Percentiles rank a stretch among this genome's conserved stretches.
These are phyloP conservation scores for Rhodamnia argentea DNA, from an alignment of 345 rosid species.

Conservation along the genomic window DNA sequence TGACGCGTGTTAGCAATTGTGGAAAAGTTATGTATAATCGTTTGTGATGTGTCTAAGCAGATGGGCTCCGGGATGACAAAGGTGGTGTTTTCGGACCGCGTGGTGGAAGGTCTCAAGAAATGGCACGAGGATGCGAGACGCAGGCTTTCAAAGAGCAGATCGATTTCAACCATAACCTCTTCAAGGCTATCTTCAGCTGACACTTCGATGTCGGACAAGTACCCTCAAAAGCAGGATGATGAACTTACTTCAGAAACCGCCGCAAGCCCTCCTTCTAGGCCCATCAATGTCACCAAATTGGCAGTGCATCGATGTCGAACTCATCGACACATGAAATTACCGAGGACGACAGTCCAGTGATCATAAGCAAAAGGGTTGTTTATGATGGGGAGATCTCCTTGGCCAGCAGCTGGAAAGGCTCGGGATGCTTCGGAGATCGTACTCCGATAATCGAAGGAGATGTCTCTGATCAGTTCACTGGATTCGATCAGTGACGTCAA, in stretches of 20 bases:
- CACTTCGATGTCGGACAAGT: not conserved
- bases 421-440: not conserved
- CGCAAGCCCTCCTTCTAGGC: not conserved
- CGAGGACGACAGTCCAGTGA: slow-evolving; percentile 1
- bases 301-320: not conserved
- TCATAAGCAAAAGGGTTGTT: not conserved
- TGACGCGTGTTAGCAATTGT: not conserved
- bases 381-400: slow-evolving; percentile 15
- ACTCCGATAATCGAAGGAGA: not conserved
- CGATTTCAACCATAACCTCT: not conserved
- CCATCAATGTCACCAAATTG: not conserved
- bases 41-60: not conserved
- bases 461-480: not conserved
- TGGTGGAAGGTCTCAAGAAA: slow-evolving; percentile 6
- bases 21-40: not conserved
- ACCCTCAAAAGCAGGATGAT: not conserved
- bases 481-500: not conserved
- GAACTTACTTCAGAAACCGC: not conserved
- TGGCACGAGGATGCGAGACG: slow-evolving; percentile 8
- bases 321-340: not conserved
- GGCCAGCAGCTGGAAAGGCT: slow-evolving; percentile 16
- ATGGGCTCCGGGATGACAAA: slow-evolving; percentile 15
- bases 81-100: not conserved
- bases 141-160: not conserved
- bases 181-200: not conserved